Base-by-base conservation (phyloP, 2,329 filamentous ascomycete species). In the Pseudogymnoascus sp. region DNA sequence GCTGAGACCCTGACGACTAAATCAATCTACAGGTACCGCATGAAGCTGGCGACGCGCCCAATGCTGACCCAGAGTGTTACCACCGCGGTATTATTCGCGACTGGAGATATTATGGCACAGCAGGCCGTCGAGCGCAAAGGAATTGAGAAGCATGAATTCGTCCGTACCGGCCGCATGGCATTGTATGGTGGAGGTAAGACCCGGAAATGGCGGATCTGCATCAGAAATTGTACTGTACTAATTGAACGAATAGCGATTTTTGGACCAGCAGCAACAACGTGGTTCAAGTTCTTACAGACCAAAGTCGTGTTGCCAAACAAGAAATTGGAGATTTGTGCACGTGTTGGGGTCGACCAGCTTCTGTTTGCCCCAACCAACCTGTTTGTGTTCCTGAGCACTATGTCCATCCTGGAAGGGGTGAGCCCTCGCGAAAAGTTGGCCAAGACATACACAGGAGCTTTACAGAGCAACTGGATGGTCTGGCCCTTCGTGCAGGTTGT, bases 51-150 rank as follows among this genome's bases (percentile, higher is more conserved):
- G 69, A 83, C 86, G 70, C 85, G 89, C 72, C 93, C 93, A 64
- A 80, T 97, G 69, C 84, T 97, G 71, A 97, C 93, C 9, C 91
- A 96, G 80, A 90, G 88, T 73, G 78, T 96, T 69, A 96, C 92
- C 62, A 97, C 93, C 39, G 89, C 90, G 58, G 83, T 97, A 64
- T 87, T 99, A 66, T 99, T 97, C 74, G 92, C 89, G 63, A 90
- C 92, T 12, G 94, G 94, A 70, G 94, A 99, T 77, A 81, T 88
- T 64, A 87, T 95, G 67, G 91, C 94, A 37, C 94, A 99, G 77
- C 93, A 97, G 77, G 80, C 85, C 36, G 89, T 99, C 64, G 93
- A 97, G 77, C 87, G 86, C 74, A 87, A 82, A 70, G 92, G 92
- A 15, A 67, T 89, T 27, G 77, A 87, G 68, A 88, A 89, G 67